These are phyloP conservation scores for Arthrobotrys entomopaga DNA, from an alignment of 2,329 filamentous ascomycete species.

Conservation along the genomic window DNA sequence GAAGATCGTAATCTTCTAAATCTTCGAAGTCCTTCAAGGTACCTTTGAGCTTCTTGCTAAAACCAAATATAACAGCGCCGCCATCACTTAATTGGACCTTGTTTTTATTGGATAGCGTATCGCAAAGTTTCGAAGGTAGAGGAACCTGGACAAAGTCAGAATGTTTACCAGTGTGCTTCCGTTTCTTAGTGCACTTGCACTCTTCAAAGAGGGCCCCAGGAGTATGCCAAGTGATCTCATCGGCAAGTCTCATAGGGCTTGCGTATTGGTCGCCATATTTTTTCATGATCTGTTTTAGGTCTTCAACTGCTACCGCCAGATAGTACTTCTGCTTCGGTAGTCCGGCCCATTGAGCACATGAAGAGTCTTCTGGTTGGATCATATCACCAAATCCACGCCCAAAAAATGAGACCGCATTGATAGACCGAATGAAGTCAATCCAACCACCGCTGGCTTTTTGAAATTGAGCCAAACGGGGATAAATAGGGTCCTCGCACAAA, in stretches of 20 bases:
- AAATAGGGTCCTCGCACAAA: constrained; percentile 33
- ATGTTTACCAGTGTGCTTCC: constrained; percentile 10
- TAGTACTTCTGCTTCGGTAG: constrained; percentile 60
- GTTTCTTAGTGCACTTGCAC: constrained; percentile 56
- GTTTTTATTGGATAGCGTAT: background rate
- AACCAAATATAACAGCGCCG: constrained; percentile 19
- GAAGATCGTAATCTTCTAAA: background rate
- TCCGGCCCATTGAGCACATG: constrained; percentile 58
- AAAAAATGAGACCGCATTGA: constrained; percentile 56
- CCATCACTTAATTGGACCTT: background rate
- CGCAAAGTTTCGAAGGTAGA: constrained; percentile 7
- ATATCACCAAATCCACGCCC: constrained; percentile 59
- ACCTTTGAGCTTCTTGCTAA: background rate
- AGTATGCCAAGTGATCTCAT: constrained; percentile 54
- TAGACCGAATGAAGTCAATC: constrained; percentile 58
- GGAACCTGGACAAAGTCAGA: constrained; percentile 25
- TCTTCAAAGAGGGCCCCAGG: constrained; percentile 54
- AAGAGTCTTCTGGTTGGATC: constrained; percentile 56
- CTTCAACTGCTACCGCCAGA: constrained; percentile 58
- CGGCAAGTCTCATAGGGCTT: constrained; percentile 50
- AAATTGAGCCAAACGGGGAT: constrained; percentile 55
- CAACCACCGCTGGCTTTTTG: constrained; percentile 42
- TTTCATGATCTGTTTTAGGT: constrained; percentile 60
- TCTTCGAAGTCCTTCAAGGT: background rate
- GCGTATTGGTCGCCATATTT: constrained; percentile 55